These are phyloP conservation scores for Kregervanrija fluxuum DNA, from an alignment of 805 yeast genomes.

Conservation along the genomic window DNA sequence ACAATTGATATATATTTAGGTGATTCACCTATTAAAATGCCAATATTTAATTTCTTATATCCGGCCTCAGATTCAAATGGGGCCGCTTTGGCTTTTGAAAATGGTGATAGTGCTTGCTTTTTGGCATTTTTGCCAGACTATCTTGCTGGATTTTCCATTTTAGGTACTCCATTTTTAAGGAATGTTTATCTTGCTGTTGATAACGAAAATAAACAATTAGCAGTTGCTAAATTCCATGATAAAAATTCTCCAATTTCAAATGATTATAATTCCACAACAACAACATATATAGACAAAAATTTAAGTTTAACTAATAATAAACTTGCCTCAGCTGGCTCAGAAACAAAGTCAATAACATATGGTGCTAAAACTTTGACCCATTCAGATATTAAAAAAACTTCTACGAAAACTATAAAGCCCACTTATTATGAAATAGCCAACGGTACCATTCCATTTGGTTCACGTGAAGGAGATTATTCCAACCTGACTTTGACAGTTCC, in stretches of 20 bases:
- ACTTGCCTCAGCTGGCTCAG: neutral
- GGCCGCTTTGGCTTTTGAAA: constrained; percentile 36
- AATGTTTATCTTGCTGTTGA: constrained; percentile 57
- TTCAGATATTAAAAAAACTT: constrained; percentile 1
- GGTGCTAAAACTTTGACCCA: neutral
- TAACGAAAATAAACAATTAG: constrained; percentile 47
- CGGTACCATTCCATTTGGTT: constrained; percentile 28
- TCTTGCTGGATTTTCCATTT: constrained; percentile 39
- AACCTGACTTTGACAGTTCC: constrained; percentile 24
- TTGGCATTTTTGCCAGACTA: constrained; percentile 44
- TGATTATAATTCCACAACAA: neutral
- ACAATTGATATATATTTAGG: constrained; percentile 47
- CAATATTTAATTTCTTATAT: constrained; percentile 40
- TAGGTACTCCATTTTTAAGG: constrained; percentile 54
- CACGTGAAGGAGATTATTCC: constrained; percentile 17
- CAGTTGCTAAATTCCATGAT: constrained; percentile 24
- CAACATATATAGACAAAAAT: neutral
- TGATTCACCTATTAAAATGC: constrained; percentile 37
- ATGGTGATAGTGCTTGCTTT: constrained; percentile 52
- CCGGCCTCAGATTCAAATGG: constrained; percentile 31
- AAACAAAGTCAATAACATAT: neutral
- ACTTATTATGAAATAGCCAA: constrained; percentile 18
- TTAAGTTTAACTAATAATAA: neutral
- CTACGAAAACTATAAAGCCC: neutral
- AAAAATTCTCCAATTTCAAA: neutral